phyloP scores from a whole-genome alignment of 2,329 filamentous ascomycete genomes.

The Epicoccum nigrum region DNA sequence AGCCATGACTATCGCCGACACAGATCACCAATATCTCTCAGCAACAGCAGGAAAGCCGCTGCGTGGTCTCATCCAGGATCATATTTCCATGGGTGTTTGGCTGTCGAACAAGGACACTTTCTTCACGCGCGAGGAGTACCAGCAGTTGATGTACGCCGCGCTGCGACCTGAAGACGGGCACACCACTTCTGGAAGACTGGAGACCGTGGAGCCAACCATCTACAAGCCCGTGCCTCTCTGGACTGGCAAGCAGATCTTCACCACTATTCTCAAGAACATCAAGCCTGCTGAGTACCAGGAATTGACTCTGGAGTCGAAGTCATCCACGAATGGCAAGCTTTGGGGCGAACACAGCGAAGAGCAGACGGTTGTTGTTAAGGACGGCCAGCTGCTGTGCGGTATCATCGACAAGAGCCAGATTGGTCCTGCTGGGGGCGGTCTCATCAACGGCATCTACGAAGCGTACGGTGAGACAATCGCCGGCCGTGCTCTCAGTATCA shows the following conservation, averaged over 20 bases:
- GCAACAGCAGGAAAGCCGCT: slow-evolving; percentile 92
- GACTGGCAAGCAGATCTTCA: slow-evolving; percentile 97
- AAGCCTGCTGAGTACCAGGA: slow-evolving; percentile 76
- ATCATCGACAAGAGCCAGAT: slow-evolving; percentile 97
- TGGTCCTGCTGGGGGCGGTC: slow-evolving; percentile 81
- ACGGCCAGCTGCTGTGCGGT: slow-evolving; percentile 86
- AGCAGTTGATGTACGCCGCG: slow-evolving; percentile 90
- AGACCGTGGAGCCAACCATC: slow-evolving; percentile 80
- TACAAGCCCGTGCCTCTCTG: slow-evolving; percentile 81
- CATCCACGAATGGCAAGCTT: slow-evolving; percentile 75
- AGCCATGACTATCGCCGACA: slow-evolving; percentile 90
- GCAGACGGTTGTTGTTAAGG: slow-evolving; percentile 77
- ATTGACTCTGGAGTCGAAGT: slow-evolving; percentile 79
- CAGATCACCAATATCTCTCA: slow-evolving; percentile 95
- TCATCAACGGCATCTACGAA: slow-evolving; percentile 92
- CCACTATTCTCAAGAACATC: slow-evolving; percentile 91
- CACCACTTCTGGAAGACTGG: slow-evolving; percentile 79
- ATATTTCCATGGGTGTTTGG: slow-evolving; percentile 91
- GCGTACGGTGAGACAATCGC: slow-evolving; percentile 87
- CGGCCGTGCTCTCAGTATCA: slow-evolving; percentile 84
- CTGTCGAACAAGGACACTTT: slow-evolving; percentile 91
- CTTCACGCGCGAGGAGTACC: slow-evolving; percentile 85
- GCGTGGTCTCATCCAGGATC: slow-evolving; percentile 96
- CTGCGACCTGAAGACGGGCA: slow-evolving; percentile 89
- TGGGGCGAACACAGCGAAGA: slow-evolving; percentile 83